Percentiles rank a stretch among this genome's conserved stretches.
These are phyloP conservation scores for Dispira parvispora DNA, from an alignment of 192 early-diverging fungal species.

Conservation along the genomic window DNA sequence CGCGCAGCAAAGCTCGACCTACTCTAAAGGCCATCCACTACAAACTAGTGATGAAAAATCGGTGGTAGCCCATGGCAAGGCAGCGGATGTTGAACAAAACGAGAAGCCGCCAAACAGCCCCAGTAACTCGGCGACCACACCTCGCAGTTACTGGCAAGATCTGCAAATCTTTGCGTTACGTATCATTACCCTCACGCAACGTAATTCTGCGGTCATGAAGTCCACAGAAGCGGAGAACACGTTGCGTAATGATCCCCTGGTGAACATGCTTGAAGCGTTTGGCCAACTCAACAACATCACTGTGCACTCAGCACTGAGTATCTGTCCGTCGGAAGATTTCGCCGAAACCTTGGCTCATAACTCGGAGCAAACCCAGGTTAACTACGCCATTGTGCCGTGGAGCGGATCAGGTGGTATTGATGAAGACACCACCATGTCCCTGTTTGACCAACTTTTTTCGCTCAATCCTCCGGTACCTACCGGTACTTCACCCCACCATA, in stretches of 20 bases:
- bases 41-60: too few species aligned
- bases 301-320: conserved; percentile 38
- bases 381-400: conserved; percentile 56
- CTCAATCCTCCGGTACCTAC: conserved; percentile 10
- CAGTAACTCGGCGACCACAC: conserved; percentile 12
- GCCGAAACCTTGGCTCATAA: conserved; percentile 40
- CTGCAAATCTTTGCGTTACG: conserved; percentile 47
- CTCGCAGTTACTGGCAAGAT: too few species aligned
- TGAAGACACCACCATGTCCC: neutral
- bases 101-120: conserved; percentile 13
- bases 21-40: too few species aligned
- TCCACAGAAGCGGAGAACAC: conserved; percentile 44
- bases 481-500: conserved; percentile 26
- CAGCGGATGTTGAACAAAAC: neutral
- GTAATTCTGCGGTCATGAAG: conserved; percentile 65
- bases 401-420: conserved; percentile 19
- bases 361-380: conserved; percentile 28
- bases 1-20: too few species aligned
- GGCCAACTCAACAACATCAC: conserved; percentile 51
- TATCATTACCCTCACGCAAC: conserved; percentile 60
- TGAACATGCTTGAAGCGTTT: conserved; percentile 73
- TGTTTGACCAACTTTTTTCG: conserved; percentile 11
- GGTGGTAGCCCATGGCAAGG: neutral
- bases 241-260: conserved; percentile 46
- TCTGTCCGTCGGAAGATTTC: conserved; percentile 49